Evolutionary conservation across 2,329 filamentous ascomycete species (phyloP), one percentile per base, ranked within the genome.

Genomic region (Diaporthe ampelina): DNA sequence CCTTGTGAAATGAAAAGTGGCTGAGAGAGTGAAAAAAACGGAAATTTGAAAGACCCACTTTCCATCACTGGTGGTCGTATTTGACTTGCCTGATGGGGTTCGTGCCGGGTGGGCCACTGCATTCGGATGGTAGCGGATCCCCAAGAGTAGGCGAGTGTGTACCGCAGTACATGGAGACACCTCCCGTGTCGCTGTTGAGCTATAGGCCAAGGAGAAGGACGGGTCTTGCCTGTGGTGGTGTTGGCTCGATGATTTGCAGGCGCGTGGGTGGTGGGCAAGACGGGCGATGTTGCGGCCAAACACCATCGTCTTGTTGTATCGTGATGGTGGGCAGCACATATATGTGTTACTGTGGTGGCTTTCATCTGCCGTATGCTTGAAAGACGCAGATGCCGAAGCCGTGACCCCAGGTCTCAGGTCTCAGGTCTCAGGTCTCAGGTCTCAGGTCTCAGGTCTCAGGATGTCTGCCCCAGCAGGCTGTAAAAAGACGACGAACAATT

Each of bases 51-150:
- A 29, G 29, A 29, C 29, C 29, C 4, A 29, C 29, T 29, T 29
- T 29, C 29, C 29, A 29, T 29, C 29, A 29, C 37, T n/a, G n/a
- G n/a, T n/a, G n/a, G n/a, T n/a, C n/a, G n/a, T n/a, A 37, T 57
- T 58, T 59, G 68, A 70, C 40, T 70, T 70, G 54, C 52, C 54
- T 48, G 68, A 58, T 70, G 40, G 40, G 63, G 63, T 54, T 68
- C 63, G 63, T 24, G 48, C 48, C 48, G 48, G 63, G 45, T 52
- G 63, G 63, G 63, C 48, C 13, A 19, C 63, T 68, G 45, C 48
- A 68, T 54, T 40, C 48, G 63, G 32, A 40, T 19, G 48, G 48
- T 40, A 54, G 48, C 32, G 29, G 26, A 65, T 48, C 61, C 26
- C 24, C 43, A 21, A 61, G 43, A 19, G 35, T 15, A 61, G 35